Evolutionary conservation across 169 alveolate genomes (phyloP), one percentile per base, ranked within the genome.

Genomic region (Plasmodium coatneyi): DNA sequence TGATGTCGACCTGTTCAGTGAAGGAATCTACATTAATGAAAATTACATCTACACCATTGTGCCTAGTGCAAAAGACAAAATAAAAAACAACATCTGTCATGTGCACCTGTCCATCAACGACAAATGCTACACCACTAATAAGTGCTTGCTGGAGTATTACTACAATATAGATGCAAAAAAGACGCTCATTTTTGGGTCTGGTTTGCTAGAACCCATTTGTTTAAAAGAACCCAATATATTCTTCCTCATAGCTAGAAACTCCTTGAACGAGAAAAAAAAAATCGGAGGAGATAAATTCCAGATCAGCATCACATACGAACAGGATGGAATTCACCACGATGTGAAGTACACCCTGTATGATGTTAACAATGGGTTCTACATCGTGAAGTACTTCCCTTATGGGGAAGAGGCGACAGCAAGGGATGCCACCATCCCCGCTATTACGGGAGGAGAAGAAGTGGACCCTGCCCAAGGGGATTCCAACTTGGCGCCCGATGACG

Each of bases 111-210:
- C 93, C 80, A 86, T 86, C 5, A 86, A 86, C 39, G 93, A 86
- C 80, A 86, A 86, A 86, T 86, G 93, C 34, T 86, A 86, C 41
- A 86, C 93, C 39, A 86, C 93, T 34, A 86, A 86, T 52, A 86
- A 78, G 56, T 86, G 93, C 36, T 14, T 54, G 19, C 71, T 86
- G 80, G 87, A 86, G 70, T 86, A 86, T 30, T 86, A 86, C 70
- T 76, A 86, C 70, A 76, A 86, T 70, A 86, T 86, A 7, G 93
- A 86, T 86, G 71, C 83, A 5, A 86, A 74, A 56, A 86, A 86
- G 56, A 76, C 86, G 19, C 71, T 86, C 14, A 74, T 76, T 72
- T 86, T 86, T 86, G 93, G 93, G 25, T 76, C 81, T 52, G 93
- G 93, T 5, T 86, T 86, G 71, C 54, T 86, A 52, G 93, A 86